Percentiles rank a stretch among this genome's conserved stretches.
These are phyloP conservation scores for Gaultheria prostrata DNA, from an alignment of 148 eudicot species.

Conservation along the genomic window DNA sequence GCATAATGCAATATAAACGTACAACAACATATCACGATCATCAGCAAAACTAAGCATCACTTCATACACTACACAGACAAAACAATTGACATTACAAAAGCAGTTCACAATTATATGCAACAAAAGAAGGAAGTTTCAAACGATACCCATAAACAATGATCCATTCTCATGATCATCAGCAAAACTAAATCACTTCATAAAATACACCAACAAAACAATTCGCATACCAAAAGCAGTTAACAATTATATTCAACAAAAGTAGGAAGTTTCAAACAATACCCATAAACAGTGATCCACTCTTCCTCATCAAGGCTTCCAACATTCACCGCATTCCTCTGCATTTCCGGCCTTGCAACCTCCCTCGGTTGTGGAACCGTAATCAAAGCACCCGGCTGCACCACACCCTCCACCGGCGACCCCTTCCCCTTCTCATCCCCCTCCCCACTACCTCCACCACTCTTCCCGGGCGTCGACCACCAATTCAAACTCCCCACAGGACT, in stretches of 20 bases:
- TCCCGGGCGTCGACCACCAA: constrained; percentile 73
- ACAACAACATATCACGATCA: too few species aligned
- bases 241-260: neutral
- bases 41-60: too few species aligned
- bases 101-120: too few species aligned
- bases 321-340: constrained; percentile 55
- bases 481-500: constrained; percentile 43
- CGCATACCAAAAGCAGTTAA: neutral
- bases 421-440: constrained; percentile 76
- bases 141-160: too few species aligned
- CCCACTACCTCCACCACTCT: constrained; percentile 42
- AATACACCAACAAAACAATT: neutral
- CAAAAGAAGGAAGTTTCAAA: too few species aligned
- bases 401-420: constrained; percentile 91
- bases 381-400: constrained; percentile 78
- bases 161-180: neutral
- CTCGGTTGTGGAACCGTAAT: constrained; percentile 82
- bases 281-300: constrained; percentile 97
- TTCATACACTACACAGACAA: too few species aligned
- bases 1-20: too few species aligned
- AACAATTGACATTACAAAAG: too few species aligned
- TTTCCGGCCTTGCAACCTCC: constrained; percentile 92
- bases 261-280: constrained; percentile 41
- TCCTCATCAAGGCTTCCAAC: constrained; percentile 73
- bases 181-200: neutral